These are phyloP conservation scores for Leucocoprinus leucothites DNA, from an alignment of 768 basidiomycete genomes.

Conservation along the genomic window DNA sequence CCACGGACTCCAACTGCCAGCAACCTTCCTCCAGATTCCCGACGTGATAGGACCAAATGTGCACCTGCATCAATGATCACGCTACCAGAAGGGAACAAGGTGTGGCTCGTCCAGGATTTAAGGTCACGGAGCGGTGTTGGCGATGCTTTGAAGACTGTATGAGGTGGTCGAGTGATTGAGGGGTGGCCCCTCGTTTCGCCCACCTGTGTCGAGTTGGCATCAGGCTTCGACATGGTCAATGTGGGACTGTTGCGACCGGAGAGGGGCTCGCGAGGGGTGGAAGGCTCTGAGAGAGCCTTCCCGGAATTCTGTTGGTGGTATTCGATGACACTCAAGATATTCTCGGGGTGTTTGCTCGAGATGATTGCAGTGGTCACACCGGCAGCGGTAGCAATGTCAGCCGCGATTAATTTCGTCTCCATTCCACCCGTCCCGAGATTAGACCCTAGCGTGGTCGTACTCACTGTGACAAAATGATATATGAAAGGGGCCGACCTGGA, in stretches of 20 bases:
- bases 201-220: neutral
- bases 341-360: conserved; percentile 74
- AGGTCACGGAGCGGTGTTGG: conserved; percentile 73
- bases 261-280: conserved; percentile 3
- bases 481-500: neutral
- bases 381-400: conserved; percentile 94
- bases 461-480: conserved; percentile 50
- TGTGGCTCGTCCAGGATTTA: conserved; percentile 97
- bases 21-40: conserved; percentile 86
- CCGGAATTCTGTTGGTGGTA: conserved; percentile 50
- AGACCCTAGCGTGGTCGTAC: conserved; percentile 88
- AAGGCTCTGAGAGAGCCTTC: conserved; percentile 27
- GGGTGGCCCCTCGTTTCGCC: conserved; percentile 21
- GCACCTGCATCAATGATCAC: conserved; percentile 90
- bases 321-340: conserved; percentile 79
- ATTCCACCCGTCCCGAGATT: conserved; percentile 96
- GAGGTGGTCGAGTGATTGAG: conserved; percentile 56
- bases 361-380: conserved; percentile 92
- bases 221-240: conserved; percentile 2
- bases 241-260: conserved; percentile 1
- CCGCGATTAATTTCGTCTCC: conserved; percentile 99
- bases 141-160: conserved; percentile 85
- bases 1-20: conserved; percentile 90
- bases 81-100: conserved; percentile 82
- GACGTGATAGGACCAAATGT: conserved; percentile 76